A percentile compares a stretch with the other conserved stretches of the same genome.
Conservation (phyloP, 768 basidiomycete species). For the Rhodotorula graminis region DNA sequence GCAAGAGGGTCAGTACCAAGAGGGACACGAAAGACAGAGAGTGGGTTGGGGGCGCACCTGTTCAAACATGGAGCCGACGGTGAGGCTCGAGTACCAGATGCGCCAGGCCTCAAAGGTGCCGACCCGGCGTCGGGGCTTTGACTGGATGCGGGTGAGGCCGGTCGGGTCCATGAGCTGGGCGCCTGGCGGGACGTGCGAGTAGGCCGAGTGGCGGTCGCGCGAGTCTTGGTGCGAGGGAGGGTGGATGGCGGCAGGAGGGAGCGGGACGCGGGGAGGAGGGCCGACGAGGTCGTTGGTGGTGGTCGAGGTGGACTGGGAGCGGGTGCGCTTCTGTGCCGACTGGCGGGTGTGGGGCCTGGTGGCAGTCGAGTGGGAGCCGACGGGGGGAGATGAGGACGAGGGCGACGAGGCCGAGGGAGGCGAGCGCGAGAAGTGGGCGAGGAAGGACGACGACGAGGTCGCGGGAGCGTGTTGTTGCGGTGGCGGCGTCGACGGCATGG, state of each 20-base stretch:
- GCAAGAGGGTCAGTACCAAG: no score
- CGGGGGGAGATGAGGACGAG: no score
- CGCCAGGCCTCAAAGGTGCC: constrained; percentile 2
- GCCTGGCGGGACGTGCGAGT: background rate
- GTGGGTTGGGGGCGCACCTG: constrained; percentile 16
- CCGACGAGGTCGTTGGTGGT: no score
- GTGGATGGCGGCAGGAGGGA: background rate
- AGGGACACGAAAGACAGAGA: no score
- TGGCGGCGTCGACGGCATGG: background rate
- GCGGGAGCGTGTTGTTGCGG: background rate
- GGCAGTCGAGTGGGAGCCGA: no score
- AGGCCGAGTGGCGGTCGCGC: background rate
- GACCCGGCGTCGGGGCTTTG: background rate
- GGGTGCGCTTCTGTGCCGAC: no score
- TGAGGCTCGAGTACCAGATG: constrained; percentile 20
- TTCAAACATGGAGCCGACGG: constrained; percentile 26
- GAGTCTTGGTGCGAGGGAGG: background rate
- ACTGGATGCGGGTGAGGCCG: background rate
- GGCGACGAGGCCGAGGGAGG: background rate
- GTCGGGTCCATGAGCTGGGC: background rate
- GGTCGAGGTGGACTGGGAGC: no score
- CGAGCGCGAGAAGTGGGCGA: background rate
- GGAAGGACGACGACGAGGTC: background rate
- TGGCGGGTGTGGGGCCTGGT: no score
- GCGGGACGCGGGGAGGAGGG: background rate